These are phyloP conservation scores for Neurospora sp. DNA, from an alignment of 495 filamentous ascomycete genomes.

Conservation along the genomic window DNA sequence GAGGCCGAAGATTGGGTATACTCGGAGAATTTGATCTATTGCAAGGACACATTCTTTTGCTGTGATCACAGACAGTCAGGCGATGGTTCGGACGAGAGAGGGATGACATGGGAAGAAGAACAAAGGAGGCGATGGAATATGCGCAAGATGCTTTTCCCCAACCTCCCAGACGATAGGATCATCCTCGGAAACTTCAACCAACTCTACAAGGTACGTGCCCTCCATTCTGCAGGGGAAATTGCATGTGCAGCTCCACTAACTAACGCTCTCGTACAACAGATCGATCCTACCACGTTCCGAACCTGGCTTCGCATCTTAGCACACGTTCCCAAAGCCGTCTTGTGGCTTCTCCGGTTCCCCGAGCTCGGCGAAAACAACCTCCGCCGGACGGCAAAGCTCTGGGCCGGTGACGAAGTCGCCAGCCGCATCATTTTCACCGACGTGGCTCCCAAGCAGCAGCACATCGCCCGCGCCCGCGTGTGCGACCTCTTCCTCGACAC, in stretches of 20 bases:
- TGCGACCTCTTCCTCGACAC: slow-evolving; percentile 96
- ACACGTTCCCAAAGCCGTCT: slow-evolving; percentile 74
- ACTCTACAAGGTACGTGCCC: slow-evolving; percentile 77
- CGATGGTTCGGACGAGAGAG: slow-evolving; percentile 56
- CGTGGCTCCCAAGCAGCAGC: slow-evolving; percentile 88
- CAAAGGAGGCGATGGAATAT: slow-evolving; percentile 78
- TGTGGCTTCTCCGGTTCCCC: slow-evolving; percentile 96
- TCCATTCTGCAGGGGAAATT: neutral
- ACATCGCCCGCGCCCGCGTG: slow-evolving; percentile 85
- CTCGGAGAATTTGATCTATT: slow-evolving; percentile 92
- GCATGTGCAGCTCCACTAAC: neutral
- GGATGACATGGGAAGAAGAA: slow-evolving; percentile 75
- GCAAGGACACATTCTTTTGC: slow-evolving; percentile 95
- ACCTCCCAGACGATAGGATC: slow-evolving; percentile 69
- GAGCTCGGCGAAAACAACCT: slow-evolving; percentile 86
- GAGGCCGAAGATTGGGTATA: slow-evolving; percentile 77
- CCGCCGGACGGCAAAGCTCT: slow-evolving; percentile 62
- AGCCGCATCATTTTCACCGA: slow-evolving; percentile 94
- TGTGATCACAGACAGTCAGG: slow-evolving; percentile 95
- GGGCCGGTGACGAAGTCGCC: slow-evolving; percentile 81
- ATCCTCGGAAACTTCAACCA: slow-evolving; percentile 99
- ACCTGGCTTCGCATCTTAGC: slow-evolving; percentile 92
- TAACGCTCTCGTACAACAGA: slow-evolving; percentile 40
- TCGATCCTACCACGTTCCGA: slow-evolving; percentile 94
- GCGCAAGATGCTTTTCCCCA: slow-evolving; percentile 90